A percentile compares a stretch with the other conserved stretches of the same genome.
Evolutionary conservation across 345 rosid genomes (phyloP).

Genomic region (Euphorbia lathyris): DNA sequence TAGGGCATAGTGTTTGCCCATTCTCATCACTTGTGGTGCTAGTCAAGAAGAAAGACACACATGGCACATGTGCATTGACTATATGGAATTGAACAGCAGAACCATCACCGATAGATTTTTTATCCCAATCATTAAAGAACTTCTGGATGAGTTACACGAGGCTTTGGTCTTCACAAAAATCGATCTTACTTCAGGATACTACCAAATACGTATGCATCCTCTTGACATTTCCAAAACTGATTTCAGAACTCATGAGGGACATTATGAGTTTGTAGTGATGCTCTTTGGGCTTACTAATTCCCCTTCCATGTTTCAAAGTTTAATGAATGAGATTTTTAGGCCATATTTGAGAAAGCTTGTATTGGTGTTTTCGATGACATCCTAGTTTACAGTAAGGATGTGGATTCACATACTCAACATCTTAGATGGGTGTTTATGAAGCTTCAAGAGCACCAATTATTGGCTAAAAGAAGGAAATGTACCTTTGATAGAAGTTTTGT

Average conservation of each 20-base stretch:
- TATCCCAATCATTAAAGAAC: not conserved
- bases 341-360: not conserved
- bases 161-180: not conserved
- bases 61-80: conserved; percentile 4
- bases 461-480: not conserved
- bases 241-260: not conserved
- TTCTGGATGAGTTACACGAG: not conserved
- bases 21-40: not conserved
- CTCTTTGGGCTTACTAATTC: not conserved
- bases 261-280: not conserved
- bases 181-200: too few relatives aligned
- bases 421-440: too few relatives aligned
- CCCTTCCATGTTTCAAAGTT: not conserved
- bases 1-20: not conserved
- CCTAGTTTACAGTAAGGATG: too few relatives aligned
- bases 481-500: not conserved
- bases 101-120: too few relatives aligned
- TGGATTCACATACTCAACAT: too few relatives aligned
- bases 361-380: not conserved
- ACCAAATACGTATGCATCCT: not conserved
- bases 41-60: conserved; percentile 4
- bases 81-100: not conserved
- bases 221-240: not conserved
- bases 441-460: not conserved
- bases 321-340: too few relatives aligned